Percentiles rank a stretch among this genome's conserved stretches.
These are phyloP conservation scores for Pythium phragmitis DNA, from an alignment of 352 stramenopile genomes.

Conservation along the genomic window DNA sequence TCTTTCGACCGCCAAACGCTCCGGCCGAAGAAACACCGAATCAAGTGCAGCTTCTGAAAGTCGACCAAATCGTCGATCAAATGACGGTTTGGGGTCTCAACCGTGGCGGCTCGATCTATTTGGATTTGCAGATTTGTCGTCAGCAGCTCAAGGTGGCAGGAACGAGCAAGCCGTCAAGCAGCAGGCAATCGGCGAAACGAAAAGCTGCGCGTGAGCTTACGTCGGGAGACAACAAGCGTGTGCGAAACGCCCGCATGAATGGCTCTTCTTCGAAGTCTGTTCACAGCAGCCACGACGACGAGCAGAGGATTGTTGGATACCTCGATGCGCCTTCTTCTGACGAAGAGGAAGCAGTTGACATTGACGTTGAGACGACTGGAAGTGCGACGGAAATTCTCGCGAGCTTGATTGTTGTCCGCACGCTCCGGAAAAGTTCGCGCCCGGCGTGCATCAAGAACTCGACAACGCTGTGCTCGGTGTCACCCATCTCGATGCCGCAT, in stretches of 20 bases:
- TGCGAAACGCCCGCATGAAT: conserved; percentile 12
- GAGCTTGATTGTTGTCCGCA: conserved; percentile 74
- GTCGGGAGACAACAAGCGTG: conserved; percentile 40
- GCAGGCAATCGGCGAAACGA: conserved; percentile 44
- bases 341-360: conserved; percentile 55
- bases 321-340: conserved; percentile 38
- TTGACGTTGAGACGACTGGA: conserved; percentile 66
- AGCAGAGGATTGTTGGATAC: conserved; percentile 26
- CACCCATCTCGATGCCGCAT: conserved; percentile 39
- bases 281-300: conserved; percentile 14
- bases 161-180: conserved; percentile 40
- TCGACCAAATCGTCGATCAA: conserved; percentile 86
- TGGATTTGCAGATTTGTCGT: conserved; percentile 86
- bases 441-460: conserved; percentile 36
- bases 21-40: conserved; percentile 69
- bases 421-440: conserved; percentile 59
- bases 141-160: conserved; percentile 83
- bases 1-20: conserved; percentile 72
- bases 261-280: conserved; percentile 10
- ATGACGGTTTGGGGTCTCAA: conserved; percentile 88
- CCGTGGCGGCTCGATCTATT: conserved; percentile 80
- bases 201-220: conserved; percentile 27
- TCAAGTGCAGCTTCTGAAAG: conserved; percentile 82
- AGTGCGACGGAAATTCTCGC: conserved; percentile 79
- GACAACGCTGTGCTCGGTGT: conserved; percentile 45